Evolutionary conservation across 2,329 filamentous ascomycete species (phyloP).

Genomic region (Cercospora brassicicola): DNA sequence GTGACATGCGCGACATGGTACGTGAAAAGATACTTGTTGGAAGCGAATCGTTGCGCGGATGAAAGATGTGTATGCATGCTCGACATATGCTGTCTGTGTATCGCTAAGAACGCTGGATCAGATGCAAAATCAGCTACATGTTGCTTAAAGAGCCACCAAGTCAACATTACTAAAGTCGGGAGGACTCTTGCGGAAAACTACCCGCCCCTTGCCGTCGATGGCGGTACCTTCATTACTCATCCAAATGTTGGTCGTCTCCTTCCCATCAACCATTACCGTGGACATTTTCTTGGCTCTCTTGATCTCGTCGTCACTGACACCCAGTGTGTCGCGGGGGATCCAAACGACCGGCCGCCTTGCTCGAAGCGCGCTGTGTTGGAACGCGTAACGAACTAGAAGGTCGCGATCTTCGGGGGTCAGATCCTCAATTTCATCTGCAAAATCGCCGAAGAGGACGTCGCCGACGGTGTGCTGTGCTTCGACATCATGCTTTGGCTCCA

Average conservation of each 20-base stretch:
- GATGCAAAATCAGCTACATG: not conserved
- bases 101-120: not conserved
- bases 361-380: conserved; percentile 84
- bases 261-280: conserved; percentile 50
- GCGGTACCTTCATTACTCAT: conserved; percentile 92
- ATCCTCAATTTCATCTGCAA: conserved; percentile 92
- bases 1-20: not conserved
- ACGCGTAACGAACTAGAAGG: conserved; percentile 78
- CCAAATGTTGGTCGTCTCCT: conserved; percentile 61
- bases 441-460: conserved; percentile 79
- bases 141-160: conserved; percentile 69
- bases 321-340: conserved; percentile 88
- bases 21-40: not conserved
- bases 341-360: conserved; percentile 84
- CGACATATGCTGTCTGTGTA: not conserved
- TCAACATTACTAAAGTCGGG: conserved; percentile 72
- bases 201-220: conserved; percentile 76
- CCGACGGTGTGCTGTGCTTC: conserved; percentile 71
- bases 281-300: conserved; percentile 72
- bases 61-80: not conserved
- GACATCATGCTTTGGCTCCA: conserved; percentile 15
- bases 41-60: not conserved
- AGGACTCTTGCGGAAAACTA: conserved; percentile 45
- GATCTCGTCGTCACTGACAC: conserved; percentile 90
- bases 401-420: conserved; percentile 87